Percentiles rank a stretch among this genome's conserved stretches.
phyloP scores from a whole-genome alignment of 768 basidiomycete species.

The Cyclocybe cylindracea region DNA sequence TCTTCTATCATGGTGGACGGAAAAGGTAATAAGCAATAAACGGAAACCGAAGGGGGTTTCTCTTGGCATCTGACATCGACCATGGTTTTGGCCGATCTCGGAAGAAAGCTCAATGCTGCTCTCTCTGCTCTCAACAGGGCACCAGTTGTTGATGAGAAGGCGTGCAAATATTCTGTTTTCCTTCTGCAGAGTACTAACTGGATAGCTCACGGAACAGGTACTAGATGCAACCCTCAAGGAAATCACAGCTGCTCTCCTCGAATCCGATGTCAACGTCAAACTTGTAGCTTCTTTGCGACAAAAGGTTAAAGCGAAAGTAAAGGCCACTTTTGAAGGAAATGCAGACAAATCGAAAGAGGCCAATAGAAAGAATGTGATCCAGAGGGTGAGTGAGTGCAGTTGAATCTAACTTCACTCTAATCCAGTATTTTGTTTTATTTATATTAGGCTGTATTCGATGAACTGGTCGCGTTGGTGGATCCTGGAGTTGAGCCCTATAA shows the following conservation, averaged over 20 bases:
- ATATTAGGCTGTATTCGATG: conserved; percentile 89
- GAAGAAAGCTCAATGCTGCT: conserved; percentile 90
- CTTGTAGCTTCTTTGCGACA: conserved; percentile 84
- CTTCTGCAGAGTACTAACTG: background rate
- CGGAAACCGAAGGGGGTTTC: background rate
- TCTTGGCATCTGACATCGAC: conserved; percentile 23
- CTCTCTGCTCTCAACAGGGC: conserved; percentile 86
- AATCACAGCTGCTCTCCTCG: conserved; percentile 89
- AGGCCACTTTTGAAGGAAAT: conserved; percentile 70
- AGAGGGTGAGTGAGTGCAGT: conserved; percentile 61
- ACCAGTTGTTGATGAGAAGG: conserved; percentile 91
- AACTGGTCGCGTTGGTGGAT: conserved; percentile 92
- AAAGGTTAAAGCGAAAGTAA: conserved; percentile 90
- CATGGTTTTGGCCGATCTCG: conserved; percentile 97
- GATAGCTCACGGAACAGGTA: conserved; percentile 51
- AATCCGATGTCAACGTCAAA: conserved; percentile 98
- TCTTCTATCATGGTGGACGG: conserved; percentile 2
- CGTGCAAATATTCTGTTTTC: conserved; percentile 28
- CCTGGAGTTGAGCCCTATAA: conserved; percentile 95
- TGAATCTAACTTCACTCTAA: background rate
- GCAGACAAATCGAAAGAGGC: conserved; percentile 70
- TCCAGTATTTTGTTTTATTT: background rate
- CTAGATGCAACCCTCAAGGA: conserved; percentile 94
- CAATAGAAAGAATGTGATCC: conserved; percentile 85
- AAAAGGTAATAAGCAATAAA: conserved; percentile 4